A percentile compares a stretch with the other conserved stretches of the same genome.
Conservation (phyloP, 129 eudicot species). For the Flaveria bidentis region DNA sequence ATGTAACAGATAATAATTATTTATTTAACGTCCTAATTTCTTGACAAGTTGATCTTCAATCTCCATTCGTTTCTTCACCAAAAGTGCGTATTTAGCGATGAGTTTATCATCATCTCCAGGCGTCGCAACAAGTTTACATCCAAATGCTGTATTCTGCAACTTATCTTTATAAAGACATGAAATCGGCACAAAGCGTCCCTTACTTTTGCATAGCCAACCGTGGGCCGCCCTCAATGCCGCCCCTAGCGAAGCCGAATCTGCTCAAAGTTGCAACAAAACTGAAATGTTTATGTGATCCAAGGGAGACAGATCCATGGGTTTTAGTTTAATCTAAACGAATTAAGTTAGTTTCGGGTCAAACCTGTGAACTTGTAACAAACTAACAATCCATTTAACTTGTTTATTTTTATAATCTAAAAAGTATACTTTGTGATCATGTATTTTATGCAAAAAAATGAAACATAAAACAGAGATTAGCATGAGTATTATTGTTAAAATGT, state of each 20-base stretch:
- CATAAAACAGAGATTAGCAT: no score
- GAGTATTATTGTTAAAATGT: no score
- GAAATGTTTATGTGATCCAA: not conserved
- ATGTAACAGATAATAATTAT: not conserved
- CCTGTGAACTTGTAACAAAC: no score
- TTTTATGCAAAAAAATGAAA: no score
- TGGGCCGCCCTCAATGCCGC: slow-evolving; percentile 98
- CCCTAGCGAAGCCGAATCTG: slow-evolving; percentile 93
- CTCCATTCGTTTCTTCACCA: slow-evolving; percentile 78
- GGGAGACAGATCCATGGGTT: not conserved
- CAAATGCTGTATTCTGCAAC: slow-evolving; percentile 69
- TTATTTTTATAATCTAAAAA: no score
- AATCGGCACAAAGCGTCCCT: slow-evolving; percentile 68
- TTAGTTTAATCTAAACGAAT: no score
- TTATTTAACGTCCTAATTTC: slow-evolving; percentile 56
- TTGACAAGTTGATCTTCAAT: slow-evolving; percentile 73
- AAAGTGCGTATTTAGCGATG: slow-evolving; percentile 53
- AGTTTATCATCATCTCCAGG: slow-evolving; percentile 58
- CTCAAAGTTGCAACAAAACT: slow-evolving; percentile 2
- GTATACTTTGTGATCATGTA: no score
- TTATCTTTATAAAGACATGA: slow-evolving; percentile 57
- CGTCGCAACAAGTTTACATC: slow-evolving; percentile 65
- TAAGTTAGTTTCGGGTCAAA: no score
- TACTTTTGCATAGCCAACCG: slow-evolving; percentile 85
- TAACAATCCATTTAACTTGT: no score